Base-by-base conservation (phyloP, 108 stramenopile genomes). In the Ochromonas danica region DNA sequence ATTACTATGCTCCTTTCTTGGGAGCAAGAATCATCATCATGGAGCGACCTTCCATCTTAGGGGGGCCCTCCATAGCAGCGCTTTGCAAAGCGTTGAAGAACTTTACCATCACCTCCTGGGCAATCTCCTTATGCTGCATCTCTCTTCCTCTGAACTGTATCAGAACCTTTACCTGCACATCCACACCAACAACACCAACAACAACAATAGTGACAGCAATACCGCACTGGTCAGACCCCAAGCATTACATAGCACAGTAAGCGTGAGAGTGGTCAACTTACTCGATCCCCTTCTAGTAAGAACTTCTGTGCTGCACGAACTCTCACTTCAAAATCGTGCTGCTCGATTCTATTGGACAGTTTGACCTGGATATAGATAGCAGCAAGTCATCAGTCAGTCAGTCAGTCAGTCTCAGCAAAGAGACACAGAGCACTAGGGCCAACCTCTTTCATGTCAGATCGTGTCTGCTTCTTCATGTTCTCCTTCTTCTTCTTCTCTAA, bases 271-370 rank as follows among this genome's bases (percentile, higher is more conserved):
- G 6, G 17, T 36, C 3, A 31, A 33, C 63, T 63, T 36, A 84
- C 83, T 78, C 81, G 41, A 31, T 85, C 31, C 39, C 83, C 85
- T 63, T 84, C 79, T 22, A n/a, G 38, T 3, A 84, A 10, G 27
- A 86, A 86, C 79, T 94, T 96, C 42, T 79, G 51, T 0, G 94
- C 94, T 71, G 87, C 90, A 87, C 91, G 91, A 31, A 89, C 83
- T 31, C 96, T 87, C 0, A 96, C 95, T 61, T 87, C 88, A 81
- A 94, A 97, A 79, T 97, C 96, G 80, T 94, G 94, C 28, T 90
- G 89, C 71, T 94, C 95, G 79, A 97, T 95, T 85, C 94, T 96
- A 90, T 94, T 94, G 30, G 88, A 89, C 94, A 97, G 94, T 81
- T 95, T 97, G 30, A n/a, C n/a, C n/a, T n/a, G n/a, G n/a, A n/a